Conservation (phyloP, 2,329 filamentous ascomycete genomes). For the Aspergillus sp. region DNA sequence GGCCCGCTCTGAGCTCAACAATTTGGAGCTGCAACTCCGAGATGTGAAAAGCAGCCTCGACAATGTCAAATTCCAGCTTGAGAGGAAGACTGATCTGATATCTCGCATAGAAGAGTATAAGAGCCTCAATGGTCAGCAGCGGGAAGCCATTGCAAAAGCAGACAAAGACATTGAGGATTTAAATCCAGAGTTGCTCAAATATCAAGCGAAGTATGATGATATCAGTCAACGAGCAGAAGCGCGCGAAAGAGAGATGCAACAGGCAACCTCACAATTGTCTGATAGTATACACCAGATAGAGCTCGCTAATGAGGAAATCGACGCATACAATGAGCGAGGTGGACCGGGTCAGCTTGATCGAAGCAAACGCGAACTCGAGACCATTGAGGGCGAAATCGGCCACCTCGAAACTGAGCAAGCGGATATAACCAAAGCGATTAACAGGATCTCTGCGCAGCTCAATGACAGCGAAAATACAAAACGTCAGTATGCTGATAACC, state of each 20-base stretch:
- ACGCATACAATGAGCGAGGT: slow-evolving; percentile 72
- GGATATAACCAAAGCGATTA: slow-evolving; percentile 67
- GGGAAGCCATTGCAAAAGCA: slow-evolving; percentile 65
- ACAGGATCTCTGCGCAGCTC: slow-evolving; percentile 74
- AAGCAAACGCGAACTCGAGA: slow-evolving; percentile 68
- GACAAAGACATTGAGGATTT: slow-evolving; percentile 75
- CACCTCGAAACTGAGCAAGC: slow-evolving; percentile 67
- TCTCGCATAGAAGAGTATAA: slow-evolving; percentile 72
- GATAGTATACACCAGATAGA: slow-evolving; percentile 76
- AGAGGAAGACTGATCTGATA: slow-evolving; percentile 73
- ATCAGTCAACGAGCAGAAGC: slow-evolving; percentile 68
- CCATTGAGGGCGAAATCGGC: slow-evolving; percentile 65
- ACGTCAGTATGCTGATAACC: slow-evolving; percentile 83
- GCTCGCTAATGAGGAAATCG: slow-evolving; percentile 73
- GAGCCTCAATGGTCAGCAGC: slow-evolving; percentile 66
- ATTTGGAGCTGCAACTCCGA: slow-evolving; percentile 73
- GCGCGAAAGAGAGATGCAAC: slow-evolving; percentile 70
- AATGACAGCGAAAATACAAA: slow-evolving; percentile 79
- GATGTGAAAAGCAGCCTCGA: slow-evolving; percentile 73
- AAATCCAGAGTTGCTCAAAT: slow-evolving; percentile 72
- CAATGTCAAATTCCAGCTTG: slow-evolving; percentile 70
- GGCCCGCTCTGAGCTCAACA: slow-evolving; percentile 64
- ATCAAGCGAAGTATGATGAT: slow-evolving; percentile 75
- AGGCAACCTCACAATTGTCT: slow-evolving; percentile 69
- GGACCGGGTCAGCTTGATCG: slow-evolving; percentile 70